Evolutionary conservation across 2,329 filamentous ascomycete species (phyloP), one percentile per base, ranked within the genome.

Genomic region (Fusarium sp.): DNA sequence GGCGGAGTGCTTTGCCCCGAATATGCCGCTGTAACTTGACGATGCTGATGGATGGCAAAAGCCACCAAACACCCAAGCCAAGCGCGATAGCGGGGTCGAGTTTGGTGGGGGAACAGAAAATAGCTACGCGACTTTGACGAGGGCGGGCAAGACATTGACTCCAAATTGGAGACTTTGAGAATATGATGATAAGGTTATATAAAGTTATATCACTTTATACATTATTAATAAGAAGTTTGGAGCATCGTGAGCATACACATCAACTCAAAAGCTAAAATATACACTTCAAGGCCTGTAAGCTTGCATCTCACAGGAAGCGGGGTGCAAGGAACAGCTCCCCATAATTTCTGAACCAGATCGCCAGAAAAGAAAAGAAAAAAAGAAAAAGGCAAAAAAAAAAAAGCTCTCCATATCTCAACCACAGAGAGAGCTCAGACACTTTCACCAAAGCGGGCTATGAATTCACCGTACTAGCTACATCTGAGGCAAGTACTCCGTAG

Each of bases 1-100:
- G 72, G 70, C 68, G 68, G 70, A 72, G 70, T 60, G 70, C 74
- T 76, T 76, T 75, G 74, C 74, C 71, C 74, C 74, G 72, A 76
- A 52, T 64, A 49, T 42, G 60, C 68, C 61, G 57, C 61, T 76
- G 70, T 60, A 71, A 68, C 62, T 47, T 35, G 27, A 56, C 39
- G 41, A 35, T 33, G 15, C 29, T 50, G 12, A 50, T 56, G 53
- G 52, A 60, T 69, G 46, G 65, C 41, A 71, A 49, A 69, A 69
- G 62, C 66, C 66, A 73, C 70, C 53, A 56, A 31, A 47, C 53
- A 67, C 49, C 49, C 50, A 45, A 53, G 49, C 49, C 50, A 45
- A 53, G 49, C 56, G 63, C 49, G 55, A 72, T 56, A 68, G 73
- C 72, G 72, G 66, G 74, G 70, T 68, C 50, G n/a, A 64, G n/a